phyloP scores from a whole-genome alignment of 164 flowering plant species.

The Berberis vulgaris region DNA sequence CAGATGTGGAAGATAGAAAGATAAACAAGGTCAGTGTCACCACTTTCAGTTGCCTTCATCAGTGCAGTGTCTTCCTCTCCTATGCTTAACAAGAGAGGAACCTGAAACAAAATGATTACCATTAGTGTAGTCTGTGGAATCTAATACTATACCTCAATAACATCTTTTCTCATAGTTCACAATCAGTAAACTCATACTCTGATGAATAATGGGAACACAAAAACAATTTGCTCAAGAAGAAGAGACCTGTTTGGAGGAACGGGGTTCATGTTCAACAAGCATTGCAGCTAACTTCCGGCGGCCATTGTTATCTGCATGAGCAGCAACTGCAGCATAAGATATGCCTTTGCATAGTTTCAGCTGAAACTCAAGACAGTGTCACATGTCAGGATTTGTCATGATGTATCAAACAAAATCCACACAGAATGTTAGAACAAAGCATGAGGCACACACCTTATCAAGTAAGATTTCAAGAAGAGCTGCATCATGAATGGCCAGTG shows the following conservation, averaged over 20 bases:
- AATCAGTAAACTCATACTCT: not conserved
- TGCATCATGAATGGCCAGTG: slow-evolving; percentile 66
- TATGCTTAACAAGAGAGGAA: slow-evolving; percentile 88
- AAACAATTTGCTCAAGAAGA: not conserved
- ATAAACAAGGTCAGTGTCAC: slow-evolving; percentile 98
- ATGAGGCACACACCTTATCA: slow-evolving; percentile 63
- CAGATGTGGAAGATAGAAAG: slow-evolving; percentile 88
- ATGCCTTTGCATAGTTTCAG: slow-evolving; percentile 81
- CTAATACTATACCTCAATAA: no score
- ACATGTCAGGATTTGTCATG: slow-evolving; percentile 7
- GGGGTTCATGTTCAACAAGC: slow-evolving; percentile 96
- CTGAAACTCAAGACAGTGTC: slow-evolving; percentile 33
- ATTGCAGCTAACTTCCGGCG: slow-evolving; percentile 90
- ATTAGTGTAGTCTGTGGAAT: no score
- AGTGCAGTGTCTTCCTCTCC: slow-evolving; percentile 95
- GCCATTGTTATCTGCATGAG: slow-evolving; percentile 88
- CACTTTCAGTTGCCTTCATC: slow-evolving; percentile 86
- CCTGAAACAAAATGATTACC: slow-evolving; percentile 33
- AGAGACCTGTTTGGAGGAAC: slow-evolving; percentile 85
- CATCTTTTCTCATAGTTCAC: not conserved
- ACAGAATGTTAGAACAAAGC: not conserved
- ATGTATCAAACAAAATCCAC: not conserved
- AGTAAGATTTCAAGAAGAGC: slow-evolving; percentile 77
- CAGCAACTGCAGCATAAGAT: slow-evolving; percentile 98
- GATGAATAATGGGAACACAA: not conserved